These are phyloP conservation scores for Malassezia dermatis DNA, from an alignment of 1,284 basidiomycete genomes.

Conservation along the genomic window DNA sequence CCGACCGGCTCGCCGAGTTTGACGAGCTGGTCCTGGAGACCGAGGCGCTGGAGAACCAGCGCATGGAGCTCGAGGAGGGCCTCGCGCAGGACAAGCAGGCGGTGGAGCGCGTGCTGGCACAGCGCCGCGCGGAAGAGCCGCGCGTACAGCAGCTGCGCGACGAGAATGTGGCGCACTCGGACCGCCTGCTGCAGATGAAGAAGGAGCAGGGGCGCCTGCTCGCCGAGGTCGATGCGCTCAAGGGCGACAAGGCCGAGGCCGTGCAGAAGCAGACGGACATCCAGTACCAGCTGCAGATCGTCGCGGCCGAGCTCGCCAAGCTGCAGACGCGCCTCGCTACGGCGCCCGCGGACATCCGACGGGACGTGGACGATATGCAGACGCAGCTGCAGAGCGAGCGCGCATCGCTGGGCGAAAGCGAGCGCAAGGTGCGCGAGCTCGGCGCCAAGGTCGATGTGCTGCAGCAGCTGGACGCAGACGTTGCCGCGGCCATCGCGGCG, in stretches of 20 bases:
- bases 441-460: slow-evolving; percentile 27
- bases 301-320: slow-evolving; percentile 29
- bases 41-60: slow-evolving; percentile 56
- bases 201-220: slow-evolving; percentile 30
- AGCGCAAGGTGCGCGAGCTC: slow-evolving; percentile 55
- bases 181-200: slow-evolving; percentile 53
- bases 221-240: slow-evolving; percentile 28
- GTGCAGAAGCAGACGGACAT: slow-evolving; percentile 31
- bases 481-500: slow-evolving; percentile 21
- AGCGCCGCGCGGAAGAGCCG: slow-evolving; percentile 54
- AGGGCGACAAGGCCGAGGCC: slow-evolving; percentile 23
- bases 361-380: slow-evolving; percentile 22
- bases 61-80: slow-evolving; percentile 53
- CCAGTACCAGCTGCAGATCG: slow-evolving; percentile 30
- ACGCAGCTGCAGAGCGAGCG: slow-evolving; percentile 62
- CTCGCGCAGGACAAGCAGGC: slow-evolving; percentile 56
- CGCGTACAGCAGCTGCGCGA: slow-evolving; percentile 60
- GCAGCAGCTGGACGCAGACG: slow-evolving; percentile 19
- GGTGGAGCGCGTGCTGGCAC: slow-evolving; percentile 24
- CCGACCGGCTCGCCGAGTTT: slow-evolving; percentile 51
- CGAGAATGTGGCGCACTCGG: slow-evolving; percentile 70
- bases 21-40: slow-evolving; percentile 58
- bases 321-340: slow-evolving; percentile 31
- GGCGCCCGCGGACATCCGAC: slow-evolving; percentile 30
- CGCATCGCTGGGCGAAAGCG: slow-evolving; percentile 62